Conservation (phyloP, 2,329 filamentous ascomycete genomes). For the Ceratocystis papillata region DNA sequence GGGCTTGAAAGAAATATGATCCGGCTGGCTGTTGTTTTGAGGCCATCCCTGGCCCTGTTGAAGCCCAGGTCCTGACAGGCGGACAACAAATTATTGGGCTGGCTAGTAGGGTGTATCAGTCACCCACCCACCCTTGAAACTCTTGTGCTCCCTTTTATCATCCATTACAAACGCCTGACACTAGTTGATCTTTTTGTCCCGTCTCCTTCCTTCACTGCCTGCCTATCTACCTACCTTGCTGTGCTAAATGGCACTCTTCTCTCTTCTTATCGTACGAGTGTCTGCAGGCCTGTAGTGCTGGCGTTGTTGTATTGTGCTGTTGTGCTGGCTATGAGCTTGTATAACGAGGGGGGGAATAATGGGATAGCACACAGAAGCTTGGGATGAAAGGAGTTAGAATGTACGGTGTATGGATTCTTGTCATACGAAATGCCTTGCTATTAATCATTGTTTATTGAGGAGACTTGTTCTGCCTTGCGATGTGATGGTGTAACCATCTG, state of each 20-base stretch:
- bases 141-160: conserved; percentile 1
- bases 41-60: conserved; percentile 1
- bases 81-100: background rate
- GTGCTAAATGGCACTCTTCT: background rate
- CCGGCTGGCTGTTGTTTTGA: background rate
- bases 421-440: too few relatives aligned
- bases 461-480: too few relatives aligned
- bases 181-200: background rate
- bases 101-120: background rate
- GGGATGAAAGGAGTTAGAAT: background rate
- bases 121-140: background rate
- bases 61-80: background rate
- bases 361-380: background rate
- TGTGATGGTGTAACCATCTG: too few relatives aligned
- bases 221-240: background rate
- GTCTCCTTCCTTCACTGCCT: background rate
- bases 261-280: background rate
- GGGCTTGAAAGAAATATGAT: background rate
- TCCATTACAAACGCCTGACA: background rate
- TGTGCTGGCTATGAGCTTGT: background rate
- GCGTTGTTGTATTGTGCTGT: background rate
- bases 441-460: too few relatives aligned
- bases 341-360: background rate
- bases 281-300: background rate
- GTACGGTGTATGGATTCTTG: too few relatives aligned